Conservation (phyloP, 1,284 basidiomycete genomes). For the Microbotryum intermedium region DNA sequence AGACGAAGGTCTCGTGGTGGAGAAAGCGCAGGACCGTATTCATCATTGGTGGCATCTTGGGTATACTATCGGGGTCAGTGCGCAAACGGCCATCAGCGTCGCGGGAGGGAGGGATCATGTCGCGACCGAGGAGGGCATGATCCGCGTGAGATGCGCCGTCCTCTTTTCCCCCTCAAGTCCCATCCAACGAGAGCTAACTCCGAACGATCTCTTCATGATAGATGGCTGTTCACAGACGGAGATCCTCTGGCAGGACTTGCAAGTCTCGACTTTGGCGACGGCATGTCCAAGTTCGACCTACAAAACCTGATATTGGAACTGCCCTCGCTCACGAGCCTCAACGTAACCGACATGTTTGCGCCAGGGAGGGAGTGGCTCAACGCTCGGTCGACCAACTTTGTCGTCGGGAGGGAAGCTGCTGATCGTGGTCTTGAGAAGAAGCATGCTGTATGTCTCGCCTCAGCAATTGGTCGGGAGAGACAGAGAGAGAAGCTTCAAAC, state of each 20-base stretch:
- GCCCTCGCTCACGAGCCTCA: constrained; percentile 16
- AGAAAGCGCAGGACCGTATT: constrained; percentile 9
- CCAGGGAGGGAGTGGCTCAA: constrained; percentile 27
- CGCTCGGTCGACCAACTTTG: constrained; percentile 48
- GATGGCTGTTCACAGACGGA: constrained; percentile 26
- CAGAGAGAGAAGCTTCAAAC: too few species aligned
- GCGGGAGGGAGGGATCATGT: too few species aligned
- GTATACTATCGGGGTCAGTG: constrained; percentile 11
- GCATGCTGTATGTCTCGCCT: constrained; percentile 52
- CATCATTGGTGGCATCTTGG: constrained; percentile 17
- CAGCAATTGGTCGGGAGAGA: too few species aligned
- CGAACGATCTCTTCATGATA: neutral
- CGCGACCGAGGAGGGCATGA: too few species aligned
- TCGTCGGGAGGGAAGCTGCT: constrained; percentile 64
- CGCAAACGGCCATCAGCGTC: too few species aligned
- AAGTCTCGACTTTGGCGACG: constrained; percentile 16
- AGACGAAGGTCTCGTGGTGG: constrained; percentile 3
- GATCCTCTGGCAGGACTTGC: constrained; percentile 19
- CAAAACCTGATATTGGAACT: constrained; percentile 23
- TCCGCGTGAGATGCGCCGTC: too few species aligned
- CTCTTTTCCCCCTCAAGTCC: too few species aligned
- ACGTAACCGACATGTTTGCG: constrained; percentile 16
- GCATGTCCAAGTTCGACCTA: constrained; percentile 18
- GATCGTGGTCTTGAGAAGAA: constrained; percentile 59
- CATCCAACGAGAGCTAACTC: too few species aligned